Evolutionary conservation across 495 filamentous ascomycete genomes (phyloP).

Genomic region (Neurospora africana): DNA sequence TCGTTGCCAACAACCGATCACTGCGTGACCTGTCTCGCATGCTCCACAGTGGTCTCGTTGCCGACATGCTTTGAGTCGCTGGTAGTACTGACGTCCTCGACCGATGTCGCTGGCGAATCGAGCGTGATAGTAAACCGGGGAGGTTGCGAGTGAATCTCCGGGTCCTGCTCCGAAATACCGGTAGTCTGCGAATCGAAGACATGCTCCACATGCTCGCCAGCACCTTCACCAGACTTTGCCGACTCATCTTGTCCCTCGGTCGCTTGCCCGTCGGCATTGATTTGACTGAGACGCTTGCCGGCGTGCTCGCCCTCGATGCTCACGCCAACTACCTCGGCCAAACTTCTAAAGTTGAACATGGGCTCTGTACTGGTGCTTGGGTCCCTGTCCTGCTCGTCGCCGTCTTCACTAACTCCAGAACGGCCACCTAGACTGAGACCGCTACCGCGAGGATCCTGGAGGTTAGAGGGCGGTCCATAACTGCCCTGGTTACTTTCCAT

Average conservation of each 20-base stretch:
- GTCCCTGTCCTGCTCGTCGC: slow-evolving; percentile 29
- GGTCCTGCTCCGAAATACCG: neutral
- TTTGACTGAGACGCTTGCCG: slow-evolving; percentile 17
- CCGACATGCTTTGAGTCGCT: slow-evolving; percentile 32
- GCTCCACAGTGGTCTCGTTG: slow-evolving; percentile 19
- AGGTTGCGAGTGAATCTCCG: slow-evolving; percentile 8
- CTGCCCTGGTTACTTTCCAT: slow-evolving; percentile 53
- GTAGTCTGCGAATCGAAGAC: neutral
- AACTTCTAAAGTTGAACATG: slow-evolving; percentile 84
- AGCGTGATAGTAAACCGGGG: slow-evolving; percentile 31
- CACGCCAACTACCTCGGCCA: slow-evolving; percentile 72
- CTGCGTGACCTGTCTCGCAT: slow-evolving; percentile 23
- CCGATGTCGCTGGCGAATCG: slow-evolving; percentile 23
- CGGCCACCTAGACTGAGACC: slow-evolving; percentile 28
- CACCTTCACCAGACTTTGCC: neutral
- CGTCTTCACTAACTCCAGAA: slow-evolving; percentile 26
- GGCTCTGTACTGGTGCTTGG: slow-evolving; percentile 54
- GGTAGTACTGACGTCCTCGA: slow-evolving; percentile 6
- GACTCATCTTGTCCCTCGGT: slow-evolving; percentile 1
- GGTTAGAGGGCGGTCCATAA: slow-evolving; percentile 29
- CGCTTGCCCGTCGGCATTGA: slow-evolving; percentile 12
- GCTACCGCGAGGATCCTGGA: slow-evolving; percentile 39
- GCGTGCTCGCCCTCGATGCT: slow-evolving; percentile 32
- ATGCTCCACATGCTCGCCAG: slow-evolving; percentile 2
- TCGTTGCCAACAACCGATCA: slow-evolving; percentile 9